Evolutionary conservation across 2,329 filamentous ascomycete genomes (phyloP), one percentile per base, ranked within the genome.

Genomic region (Diaporthe longicolla): DNA sequence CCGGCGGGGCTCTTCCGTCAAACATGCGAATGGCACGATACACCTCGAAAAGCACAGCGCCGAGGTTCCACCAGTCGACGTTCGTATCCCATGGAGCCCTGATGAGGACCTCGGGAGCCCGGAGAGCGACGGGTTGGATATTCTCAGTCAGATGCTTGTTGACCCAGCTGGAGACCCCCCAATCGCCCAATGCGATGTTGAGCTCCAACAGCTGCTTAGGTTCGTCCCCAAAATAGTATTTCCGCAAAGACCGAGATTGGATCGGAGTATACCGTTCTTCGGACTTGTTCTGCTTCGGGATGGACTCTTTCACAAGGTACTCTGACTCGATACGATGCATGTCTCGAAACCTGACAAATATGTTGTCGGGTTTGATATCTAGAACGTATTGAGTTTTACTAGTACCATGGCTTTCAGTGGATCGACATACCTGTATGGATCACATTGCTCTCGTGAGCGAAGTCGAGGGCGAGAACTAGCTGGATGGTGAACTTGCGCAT

Each of bases 321-420:
- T 55, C 58, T 9, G 74, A 72, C 29, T 77, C 71, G 40, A 79
- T 78, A 17, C 77, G 70, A 6, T 77, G 77, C 52, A 55, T 55
- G 69, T 78, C 76, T 68, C 57, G 71, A 52, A 78, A 69, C 58
- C 77, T 76, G 32, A 79, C 75, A 17, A 79, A 76, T 52, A 79
- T 79, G 35, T 79, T 79, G 70, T 71, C 52, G 10, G 77, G 76
- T 54, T 78, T 76, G 15, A 79, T 79, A 61, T 79, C 78, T 79
- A 32, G 29, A 55, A 4, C 4, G 15, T 21, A 6, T 35, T 70
- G 4, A 57, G 26, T 21, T 24, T 32, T 17, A 15, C 5, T 13
- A 5, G 5, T 63, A 45, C 9, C 17, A 48, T 8, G 21, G 5
- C 21, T 50, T 32, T 15, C 15, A 43, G 10, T 19, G 1, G 0